Base-by-base conservation (phyloP, 176 grass and related monocot species). In the Oryza officinalis region DNA sequence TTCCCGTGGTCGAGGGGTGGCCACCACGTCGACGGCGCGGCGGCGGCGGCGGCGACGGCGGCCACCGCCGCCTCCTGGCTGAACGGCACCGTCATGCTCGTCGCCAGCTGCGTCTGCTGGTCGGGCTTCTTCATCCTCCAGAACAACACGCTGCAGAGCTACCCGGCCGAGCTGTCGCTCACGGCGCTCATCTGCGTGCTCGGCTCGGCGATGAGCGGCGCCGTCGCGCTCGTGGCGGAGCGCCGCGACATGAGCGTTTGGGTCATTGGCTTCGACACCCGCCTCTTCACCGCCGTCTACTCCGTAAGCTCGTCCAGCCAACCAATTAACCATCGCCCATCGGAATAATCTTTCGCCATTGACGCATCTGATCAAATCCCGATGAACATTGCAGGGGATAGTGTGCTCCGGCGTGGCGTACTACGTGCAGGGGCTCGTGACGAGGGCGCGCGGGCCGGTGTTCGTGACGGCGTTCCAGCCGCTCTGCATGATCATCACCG, bases 401-500 rank as follows among this genome's bases (percentile, higher is more conserved):
- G 87, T 99, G 44, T 99, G 96, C 82, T 99, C 96, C 67, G 96
- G 89, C 47, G 89, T 96, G 65, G 89, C 96, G 4, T 99, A 84
- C 86, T 99, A 92, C 75, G 86, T 94, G 41, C 96, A 99, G 80
- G 96, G 91, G 22, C 15, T 96, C 23, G 93, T 96, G 77, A 94
- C 94, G 69, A 88, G 80, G 66, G 85, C 88, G 83, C 94, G 96
- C 30, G 93, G 96, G 0, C 96, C 96, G 41, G 96, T 99, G 27
- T 99, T 96, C 89, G 96, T 94, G 3, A 94, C 96, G 43, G 93
- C 96, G 54, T 99, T 99, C 85, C 94, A 94, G 82, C 96, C 96
- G 0, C 91, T 99, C 35, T 91, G 91, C 91, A 99, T 99, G 96
- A 89, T 99, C 30, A 89, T 96, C 81, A 99, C 96, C 31, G 72